Base-by-base conservation (phyloP, 1,284 basidiomycete species). In the Cryptococcus sp. region DNA sequence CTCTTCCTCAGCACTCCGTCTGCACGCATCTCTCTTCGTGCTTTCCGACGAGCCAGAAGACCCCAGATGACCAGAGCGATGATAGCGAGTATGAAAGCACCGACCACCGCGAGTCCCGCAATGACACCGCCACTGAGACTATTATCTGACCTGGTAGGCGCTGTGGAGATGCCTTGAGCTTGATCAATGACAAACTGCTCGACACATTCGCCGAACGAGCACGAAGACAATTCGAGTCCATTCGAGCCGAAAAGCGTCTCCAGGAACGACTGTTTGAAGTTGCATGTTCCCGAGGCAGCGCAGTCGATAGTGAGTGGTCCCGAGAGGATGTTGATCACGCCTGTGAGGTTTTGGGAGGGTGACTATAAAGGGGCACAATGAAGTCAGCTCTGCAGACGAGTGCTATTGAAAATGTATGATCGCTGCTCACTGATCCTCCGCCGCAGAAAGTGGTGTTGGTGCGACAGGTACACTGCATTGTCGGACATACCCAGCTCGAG, bases 201-300 rank as follows among this genome's bases (percentile, higher is more conserved):
- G 17, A 94, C 86, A 72, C 92, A 95, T 77, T 96, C 93, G 25
- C 93, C 93, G 65, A 88, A 91, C 0, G 78, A 79, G 75, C 92
- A 95, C 0, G 83, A 84, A 51, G 82, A 81, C 15, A 96, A 80
- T 2, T 81, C 71, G 7, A 96, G 83, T 0, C 92, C 93, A 25
- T 76, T 71, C 0, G 82, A 68, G 11, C 91, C 92, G 64, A 95
- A 93, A 2, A 94, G 71, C 6, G 68, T 62, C 39, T 86, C 77
- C 17, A 96, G 79, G 23, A 83, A 79, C 3, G 73, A 65, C 73
- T 94, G 90, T 69, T 88, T 84, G 83, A 96, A 94, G 10, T 82
- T 75, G 76, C 92, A 96, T 3, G 81, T 80, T 3, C 84, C 83
- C 1, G 82, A 81, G 43, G 81, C 79, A 43, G 80, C 80, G 40